Evolutionary conservation across 176 grass and related monocot genomes (phyloP), one percentile per base, ranked within the genome.

Genomic region (Oryza rufipogon): DNA sequence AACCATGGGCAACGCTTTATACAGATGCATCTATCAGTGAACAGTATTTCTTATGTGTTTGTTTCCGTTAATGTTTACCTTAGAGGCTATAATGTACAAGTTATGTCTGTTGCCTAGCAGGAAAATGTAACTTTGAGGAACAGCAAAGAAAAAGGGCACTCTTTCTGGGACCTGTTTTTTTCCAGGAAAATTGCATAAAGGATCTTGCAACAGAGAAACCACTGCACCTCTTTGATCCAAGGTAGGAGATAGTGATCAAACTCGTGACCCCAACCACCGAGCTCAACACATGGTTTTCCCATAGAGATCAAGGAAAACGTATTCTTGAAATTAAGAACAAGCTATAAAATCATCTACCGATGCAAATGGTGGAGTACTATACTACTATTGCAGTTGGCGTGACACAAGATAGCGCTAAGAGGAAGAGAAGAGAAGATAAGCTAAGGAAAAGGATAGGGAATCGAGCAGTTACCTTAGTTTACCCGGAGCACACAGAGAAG

Each of bases 191-290:
- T 74, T 58, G 70, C 66, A 34, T 17, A 39, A 81, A 23, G 48
- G 26, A 11, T 17, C 64, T 5, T 47, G 23, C 4, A 28, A 25
- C 22, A 79, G 12, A 64, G 56, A 7, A 61, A 9, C 20, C 20
- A n/a, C 25, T n/a, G 10, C 41, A 48, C 63, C 23, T 33, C 25
- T 80, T 68, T 45, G 25, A 68, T 48, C 20, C n/a, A 80, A 67
- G 64, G 63, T 68, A 80, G 77, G 77, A 68, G 64, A 80, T 28
- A 10, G 64, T 61, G 41, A 33, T 33, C 42, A 80, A 80, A 80
- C 77, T 33, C 64, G 77, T 80, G 77, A 80, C 6, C 72, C 32
- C 47, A 75, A 52, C 72, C 14, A 74, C 72, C 46, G 3, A 20
- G 12, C 41, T 1, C 47, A 54, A 26, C 22, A 73, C 12, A 48